Base-by-base conservation (phyloP, 306 rosid genomes). In the Vachellia collinsii region DNA sequence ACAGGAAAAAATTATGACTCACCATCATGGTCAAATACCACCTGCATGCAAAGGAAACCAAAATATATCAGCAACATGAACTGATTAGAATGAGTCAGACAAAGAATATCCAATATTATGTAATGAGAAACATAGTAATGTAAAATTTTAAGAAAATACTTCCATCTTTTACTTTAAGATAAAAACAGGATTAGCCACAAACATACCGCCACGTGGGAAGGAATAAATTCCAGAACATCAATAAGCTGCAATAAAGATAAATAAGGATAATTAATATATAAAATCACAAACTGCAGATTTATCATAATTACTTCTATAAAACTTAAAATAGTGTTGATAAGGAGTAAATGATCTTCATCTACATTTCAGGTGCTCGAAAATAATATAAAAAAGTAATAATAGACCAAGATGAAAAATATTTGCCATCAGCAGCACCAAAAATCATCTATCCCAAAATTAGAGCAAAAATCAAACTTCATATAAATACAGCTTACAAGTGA, bases 11-110 rank as follows among this genome's bases (percentile, higher is more conserved):
- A 38, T 70, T 10, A 83, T 67, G 85, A 76, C 97, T 87, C 90
- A 94, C 97, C 99, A 89, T 91, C 97, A 88, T 95, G 99, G 88
- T 95, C 99, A 83, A 95, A 95, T 79, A 90, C 99, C 83, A 95
- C 98, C 98, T 94, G 94, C 93, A 89, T 13, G 77, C 68, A 88
- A 80, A 80, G 74, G 73, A 81, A 76, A 70, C 72, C 75, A 78
- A 54, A 84, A 69, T 53, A 80, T 54, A 65, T 64, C 48, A 20
- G 85, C 67, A 66, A 72, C 37, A 72, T 56, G 42, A 70, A 65
- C 61, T 19, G 53, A 67, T 43, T 63, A 54, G 67, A 54, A 53
- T 29, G 63, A 70, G 3, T 8, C 50, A 72, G 41, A 68, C 76
- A 64, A 43, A 51, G 7, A 80, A 37, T n/a, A 50, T 8, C 38